Conservation (phyloP, 345 rosid species). For the Erysimum cheiranthoides region DNA sequence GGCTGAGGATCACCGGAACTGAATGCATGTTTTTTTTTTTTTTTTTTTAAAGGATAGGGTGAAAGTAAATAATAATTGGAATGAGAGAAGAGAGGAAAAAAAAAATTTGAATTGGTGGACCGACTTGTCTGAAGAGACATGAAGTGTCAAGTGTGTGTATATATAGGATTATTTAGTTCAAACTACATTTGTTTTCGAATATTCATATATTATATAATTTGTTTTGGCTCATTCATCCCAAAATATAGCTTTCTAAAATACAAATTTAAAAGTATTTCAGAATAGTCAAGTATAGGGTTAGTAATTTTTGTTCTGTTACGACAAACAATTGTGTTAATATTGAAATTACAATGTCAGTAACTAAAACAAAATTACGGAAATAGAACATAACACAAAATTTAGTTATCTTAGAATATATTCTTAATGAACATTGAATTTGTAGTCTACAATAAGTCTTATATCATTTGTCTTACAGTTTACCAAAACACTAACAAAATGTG, state of each 20-base stretch:
- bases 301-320: too few species aligned
- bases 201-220: neutral
- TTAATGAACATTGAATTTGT: too few species aligned
- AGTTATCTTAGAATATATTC: too few species aligned
- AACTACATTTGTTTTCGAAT: neutral
- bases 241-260: neutral
- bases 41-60: neutral
- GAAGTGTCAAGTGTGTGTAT: conserved; percentile 24
- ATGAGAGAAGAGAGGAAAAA: neutral
- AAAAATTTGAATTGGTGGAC: conserved; percentile 29
- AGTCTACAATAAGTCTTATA: too few species aligned
- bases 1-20: conserved; percentile 46
- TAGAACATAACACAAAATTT: too few species aligned
- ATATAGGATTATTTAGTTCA: conserved; percentile 37
- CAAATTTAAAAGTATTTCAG: neutral
- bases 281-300: neutral
- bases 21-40: conserved; percentile 36
- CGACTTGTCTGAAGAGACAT: conserved; percentile 32
- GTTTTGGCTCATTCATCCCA: neutral
- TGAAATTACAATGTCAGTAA: too few species aligned
- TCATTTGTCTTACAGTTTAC: too few species aligned
- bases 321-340: too few species aligned
- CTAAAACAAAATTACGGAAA: too few species aligned
- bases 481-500: too few species aligned
- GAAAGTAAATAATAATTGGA: conserved; percentile 32